Evolutionary conservation across 2,329 filamentous ascomycete species (phyloP).

Genomic region (Apiospora malaysiana): DNA sequence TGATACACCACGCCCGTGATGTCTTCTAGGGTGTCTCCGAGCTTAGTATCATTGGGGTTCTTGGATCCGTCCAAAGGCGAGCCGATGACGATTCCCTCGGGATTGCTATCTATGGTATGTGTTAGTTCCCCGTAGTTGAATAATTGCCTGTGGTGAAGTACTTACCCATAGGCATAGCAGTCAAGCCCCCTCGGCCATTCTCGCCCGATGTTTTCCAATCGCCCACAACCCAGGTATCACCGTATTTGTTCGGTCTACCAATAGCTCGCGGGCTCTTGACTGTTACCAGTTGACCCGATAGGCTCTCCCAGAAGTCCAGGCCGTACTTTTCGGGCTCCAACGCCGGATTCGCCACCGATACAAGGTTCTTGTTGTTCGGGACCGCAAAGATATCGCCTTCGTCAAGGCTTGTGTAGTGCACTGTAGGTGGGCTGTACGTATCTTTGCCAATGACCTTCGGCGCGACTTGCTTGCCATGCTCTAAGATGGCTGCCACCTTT

Average conservation of each 20-base stretch:
- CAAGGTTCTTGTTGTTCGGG: conserved; percentile 64
- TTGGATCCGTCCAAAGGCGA: conserved; percentile 67
- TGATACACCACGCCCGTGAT: conserved; percentile 73
- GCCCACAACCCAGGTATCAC: conserved; percentile 73
- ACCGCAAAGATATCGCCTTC: conserved; percentile 68
- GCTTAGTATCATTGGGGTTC: conserved; percentile 64
- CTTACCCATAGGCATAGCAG: conserved; percentile 61
- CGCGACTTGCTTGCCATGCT: conserved; percentile 57
- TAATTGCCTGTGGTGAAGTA: neutral
- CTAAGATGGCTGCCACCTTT: conserved; percentile 57
- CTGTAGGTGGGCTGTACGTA: conserved; percentile 62
- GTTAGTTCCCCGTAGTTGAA: neutral
- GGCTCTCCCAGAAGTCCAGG: conserved; percentile 76
- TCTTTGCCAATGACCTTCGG: conserved; percentile 67
- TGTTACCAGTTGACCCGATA: conserved; percentile 71
- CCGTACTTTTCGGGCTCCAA: conserved; percentile 68
- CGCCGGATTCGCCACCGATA: conserved; percentile 65
- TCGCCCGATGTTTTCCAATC: conserved; percentile 67
- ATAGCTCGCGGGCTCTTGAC: conserved; percentile 62
- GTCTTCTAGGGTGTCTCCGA: conserved; percentile 69
- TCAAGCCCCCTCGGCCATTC: conserved; percentile 69
- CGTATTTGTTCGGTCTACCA: conserved; percentile 66
- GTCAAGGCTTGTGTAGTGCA: conserved; percentile 67
- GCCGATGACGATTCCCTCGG: conserved; percentile 71
- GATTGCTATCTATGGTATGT: conserved; percentile 63